Percentiles rank a stretch among this genome's conserved stretches.
Evolutionary conservation across 1,284 basidiomycete genomes (phyloP).

Genomic region (Ustilago bromivora): DNA sequence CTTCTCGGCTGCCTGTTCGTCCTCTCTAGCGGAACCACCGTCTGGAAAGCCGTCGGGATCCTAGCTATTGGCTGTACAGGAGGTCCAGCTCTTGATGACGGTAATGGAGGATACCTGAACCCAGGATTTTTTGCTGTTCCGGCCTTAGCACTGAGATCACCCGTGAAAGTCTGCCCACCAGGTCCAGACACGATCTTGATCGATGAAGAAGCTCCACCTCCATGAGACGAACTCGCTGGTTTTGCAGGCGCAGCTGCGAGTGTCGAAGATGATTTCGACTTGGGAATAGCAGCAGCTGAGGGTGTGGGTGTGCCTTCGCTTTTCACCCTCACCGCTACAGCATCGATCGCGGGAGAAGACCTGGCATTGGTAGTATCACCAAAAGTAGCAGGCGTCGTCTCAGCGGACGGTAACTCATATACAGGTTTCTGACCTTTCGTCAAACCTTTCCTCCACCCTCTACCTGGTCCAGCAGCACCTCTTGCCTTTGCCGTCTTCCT

Average conservation of each 20-base stretch:
- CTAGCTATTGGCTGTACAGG: slow-evolving; percentile 54
- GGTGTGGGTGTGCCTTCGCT: slow-evolving; percentile 25
- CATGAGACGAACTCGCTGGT: not conserved
- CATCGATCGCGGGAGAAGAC: slow-evolving; percentile 7
- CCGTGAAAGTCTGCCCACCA: slow-evolving; percentile 31
- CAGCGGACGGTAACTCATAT: slow-evolving; percentile 55
- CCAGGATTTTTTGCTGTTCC: slow-evolving; percentile 49
- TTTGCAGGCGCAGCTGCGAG: slow-evolving; percentile 1
- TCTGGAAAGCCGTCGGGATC: slow-evolving; percentile 53
- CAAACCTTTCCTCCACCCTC: slow-evolving; percentile 67
- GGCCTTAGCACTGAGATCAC: slow-evolving; percentile 44
- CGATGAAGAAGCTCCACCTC: not conserved
- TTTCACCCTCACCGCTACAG: slow-evolving; percentile 20
- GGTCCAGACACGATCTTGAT: slow-evolving; percentile 46
- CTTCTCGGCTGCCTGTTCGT: slow-evolving; percentile 38
- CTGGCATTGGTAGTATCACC: slow-evolving; percentile 36
- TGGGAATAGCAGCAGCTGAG: slow-evolving; percentile 2
- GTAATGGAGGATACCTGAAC: slow-evolving; percentile 57
- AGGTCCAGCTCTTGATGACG: slow-evolving; percentile 46
- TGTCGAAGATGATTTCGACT: slow-evolving; percentile 14
- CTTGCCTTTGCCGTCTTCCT: slow-evolving; percentile 64
- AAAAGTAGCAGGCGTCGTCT: slow-evolving; percentile 47
- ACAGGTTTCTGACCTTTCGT: slow-evolving; percentile 67
- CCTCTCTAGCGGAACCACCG: slow-evolving; percentile 53
- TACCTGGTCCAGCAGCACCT: slow-evolving; percentile 65